Evolutionary conservation across 163 green algal genomes (phyloP), one percentile per base, ranked within the genome.

Genomic region (Chlorella variabilis): DNA sequence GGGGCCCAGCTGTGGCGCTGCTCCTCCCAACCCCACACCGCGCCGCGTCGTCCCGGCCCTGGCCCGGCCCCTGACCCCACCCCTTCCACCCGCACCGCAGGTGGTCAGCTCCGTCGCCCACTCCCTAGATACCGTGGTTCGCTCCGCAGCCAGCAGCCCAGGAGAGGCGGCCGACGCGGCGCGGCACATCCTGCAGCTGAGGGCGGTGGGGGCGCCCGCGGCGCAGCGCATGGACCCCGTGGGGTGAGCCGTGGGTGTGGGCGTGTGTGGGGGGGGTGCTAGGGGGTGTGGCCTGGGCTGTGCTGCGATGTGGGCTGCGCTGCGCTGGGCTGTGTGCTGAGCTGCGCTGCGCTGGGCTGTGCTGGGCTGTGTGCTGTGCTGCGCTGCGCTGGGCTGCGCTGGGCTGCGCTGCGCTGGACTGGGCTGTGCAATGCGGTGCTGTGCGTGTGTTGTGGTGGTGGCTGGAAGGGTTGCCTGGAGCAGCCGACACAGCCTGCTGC

Each of bases 171-270:
- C 48, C 3, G 87, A 90, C 4, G 78, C 87, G 21, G 84, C 90
- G 29, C 62, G 73, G 29, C 75, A 85, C 75, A 70, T 93, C 45
- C 71, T 91, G 80, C 61, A 85, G 77, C 81, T 93, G 51, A 81
- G 85, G 69, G 87, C 84, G 23, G 87, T 89, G 23, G 84, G 89
- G 18, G 82, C 86, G 27, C 34, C 65, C 15, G 82, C 77, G 56
- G 82, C 81, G 15, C 45, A 81, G 49, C 23, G 66, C 39, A 51
- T 84, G 33, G 85, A 93, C 54, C 89, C 89, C 2, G 59, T 91
- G 54, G 66, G 77, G 48, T 77, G 65, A 66, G 63, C 15, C 4
- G 4, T 6, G 36, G 66, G 23, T 15, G 23, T 56, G 25, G 29
- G 48, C 6, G 18, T 42, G 62, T 25, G 41, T 21, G 62, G n/a